Evolutionary conservation across 129 eudicot genomes (phyloP).

Genomic region (Lonicera japonica): DNA sequence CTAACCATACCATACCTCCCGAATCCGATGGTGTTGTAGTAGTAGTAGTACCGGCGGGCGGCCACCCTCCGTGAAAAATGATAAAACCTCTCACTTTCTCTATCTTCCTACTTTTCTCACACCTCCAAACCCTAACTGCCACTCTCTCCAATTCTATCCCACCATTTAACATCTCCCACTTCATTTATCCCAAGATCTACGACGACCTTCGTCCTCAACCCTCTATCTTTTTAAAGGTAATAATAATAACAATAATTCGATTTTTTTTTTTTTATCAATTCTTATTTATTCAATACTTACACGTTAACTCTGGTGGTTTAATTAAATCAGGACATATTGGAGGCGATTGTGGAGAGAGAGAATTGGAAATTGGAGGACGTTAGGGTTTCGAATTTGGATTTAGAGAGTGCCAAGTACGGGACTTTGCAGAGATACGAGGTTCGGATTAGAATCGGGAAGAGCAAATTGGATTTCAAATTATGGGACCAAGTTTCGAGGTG

Average conservation of each 20-base stretch:
- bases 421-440: conserved; percentile 44
- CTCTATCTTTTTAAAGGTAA: conserved; percentile 44
- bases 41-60: no score
- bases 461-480: conserved; percentile 30
- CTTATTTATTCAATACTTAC: not conserved
- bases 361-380: conserved; percentile 49
- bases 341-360: conserved; percentile 34
- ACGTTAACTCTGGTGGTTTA: not conserved
- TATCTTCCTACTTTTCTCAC: conserved; percentile 12
- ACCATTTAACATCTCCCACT: conserved; percentile 62
- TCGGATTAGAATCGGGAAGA: conserved; percentile 44
- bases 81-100: conserved; percentile 16
- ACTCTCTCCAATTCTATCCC: conserved; percentile 15
- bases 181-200: conserved; percentile 50
- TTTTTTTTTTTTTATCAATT: not conserved
- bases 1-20: no score
- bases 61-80: conserved; percentile 4
- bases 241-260: not conserved
- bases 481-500: conserved; percentile 42
- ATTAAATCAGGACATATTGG: conserved; percentile 46
- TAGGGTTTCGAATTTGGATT: conserved; percentile 52
- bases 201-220: conserved; percentile 46
- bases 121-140: conserved; percentile 7
- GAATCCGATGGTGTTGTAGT: no score
- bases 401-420: conserved; percentile 40